phyloP scores from a whole-genome alignment of 257 asterid genomes.

The Ilex aquifolium region DNA sequence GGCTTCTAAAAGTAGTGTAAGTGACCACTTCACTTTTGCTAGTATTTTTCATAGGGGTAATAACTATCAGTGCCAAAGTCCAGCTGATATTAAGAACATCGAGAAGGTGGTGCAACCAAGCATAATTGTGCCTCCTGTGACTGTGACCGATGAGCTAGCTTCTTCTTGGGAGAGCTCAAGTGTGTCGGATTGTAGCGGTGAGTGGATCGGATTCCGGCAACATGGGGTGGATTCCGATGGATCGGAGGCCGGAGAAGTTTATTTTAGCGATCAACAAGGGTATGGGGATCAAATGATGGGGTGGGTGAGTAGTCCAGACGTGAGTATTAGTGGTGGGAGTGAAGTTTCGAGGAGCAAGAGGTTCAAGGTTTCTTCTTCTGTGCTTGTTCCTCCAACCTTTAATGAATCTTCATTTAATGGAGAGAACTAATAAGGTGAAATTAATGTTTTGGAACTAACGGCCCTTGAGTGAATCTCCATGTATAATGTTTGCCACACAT shows the following conservation, averaged over 20 bases:
- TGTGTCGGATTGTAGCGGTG: constrained; percentile 45
- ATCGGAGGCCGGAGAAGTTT: constrained; percentile 40
- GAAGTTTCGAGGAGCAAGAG: constrained; percentile 65
- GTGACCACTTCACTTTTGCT: constrained; percentile 87
- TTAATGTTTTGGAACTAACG: too few relatives aligned
- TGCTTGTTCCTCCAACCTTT: constrained; percentile 73
- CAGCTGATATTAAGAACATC: constrained; percentile 42
- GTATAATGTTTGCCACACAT: too few relatives aligned
- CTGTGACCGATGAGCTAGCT: constrained; percentile 18
- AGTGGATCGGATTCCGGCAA: constrained; percentile 43
- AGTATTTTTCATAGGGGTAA: constrained; percentile 57
- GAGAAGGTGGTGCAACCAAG: constrained; percentile 81
- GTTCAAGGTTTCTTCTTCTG: constrained; percentile 78
- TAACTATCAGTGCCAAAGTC: constrained; percentile 40
- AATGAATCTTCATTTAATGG: constrained; percentile 31
- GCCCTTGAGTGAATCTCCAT: too few relatives aligned
- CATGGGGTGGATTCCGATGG: constrained; percentile 51
- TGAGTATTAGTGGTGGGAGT: constrained; percentile 4
- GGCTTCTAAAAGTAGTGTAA: constrained; percentile 58
- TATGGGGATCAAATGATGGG: constrained; percentile 37
- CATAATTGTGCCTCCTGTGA: constrained; percentile 49
- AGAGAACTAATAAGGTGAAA: constrained; percentile 2
- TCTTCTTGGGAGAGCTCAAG: constrained; percentile 47
- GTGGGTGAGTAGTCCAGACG: constrained; percentile 58
- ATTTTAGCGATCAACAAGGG: neutral